Evolutionary conservation across 2,329 filamentous ascomycete species (phyloP).

Genomic region (Diplodia corticola): DNA sequence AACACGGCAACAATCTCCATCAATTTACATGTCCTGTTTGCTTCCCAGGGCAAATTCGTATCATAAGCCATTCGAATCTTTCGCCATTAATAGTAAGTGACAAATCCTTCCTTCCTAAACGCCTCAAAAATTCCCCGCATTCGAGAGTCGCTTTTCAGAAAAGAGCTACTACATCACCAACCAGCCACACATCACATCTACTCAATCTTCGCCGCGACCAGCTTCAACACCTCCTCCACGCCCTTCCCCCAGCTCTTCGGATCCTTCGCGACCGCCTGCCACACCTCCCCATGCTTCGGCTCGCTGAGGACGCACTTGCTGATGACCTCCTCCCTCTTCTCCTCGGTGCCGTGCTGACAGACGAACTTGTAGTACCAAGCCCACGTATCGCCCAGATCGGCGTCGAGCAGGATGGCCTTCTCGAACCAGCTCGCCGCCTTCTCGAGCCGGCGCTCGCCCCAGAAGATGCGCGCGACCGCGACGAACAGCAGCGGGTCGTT

Average conservation of each 20-base stretch:
- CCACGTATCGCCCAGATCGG: slow-evolving; percentile 89
- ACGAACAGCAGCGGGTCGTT: slow-evolving; percentile 87
- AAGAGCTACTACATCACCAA: background rate
- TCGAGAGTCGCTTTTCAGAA: background rate
- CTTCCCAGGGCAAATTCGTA: too few species aligned
- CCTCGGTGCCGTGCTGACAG: slow-evolving; percentile 86
- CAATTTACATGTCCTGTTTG: background rate
- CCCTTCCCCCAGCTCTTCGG: slow-evolving; percentile 74
- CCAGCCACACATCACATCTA: background rate
- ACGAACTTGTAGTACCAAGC: slow-evolving; percentile 98
- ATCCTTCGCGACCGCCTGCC: slow-evolving; percentile 84
- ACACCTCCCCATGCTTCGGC: slow-evolving; percentile 88
- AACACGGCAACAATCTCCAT: background rate
- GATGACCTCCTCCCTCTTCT: slow-evolving; percentile 85
- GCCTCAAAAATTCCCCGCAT: background rate
- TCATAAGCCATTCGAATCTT: too few species aligned
- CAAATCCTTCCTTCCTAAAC: background rate
- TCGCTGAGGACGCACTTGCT: slow-evolving; percentile 79
- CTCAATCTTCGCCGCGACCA: slow-evolving; percentile 65
- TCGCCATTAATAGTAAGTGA: background rate
- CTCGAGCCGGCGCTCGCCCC: slow-evolving; percentile 87
- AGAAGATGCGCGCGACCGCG: slow-evolving; percentile 92
- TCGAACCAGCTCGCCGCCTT: slow-evolving; percentile 98
- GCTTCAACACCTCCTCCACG: slow-evolving; percentile 77
- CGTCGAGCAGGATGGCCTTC: slow-evolving; percentile 85